Evolutionary conservation across 139 green algal species (phyloP), one percentile per base, ranked within the genome.

Genomic region (Closterium sp.): DNA sequence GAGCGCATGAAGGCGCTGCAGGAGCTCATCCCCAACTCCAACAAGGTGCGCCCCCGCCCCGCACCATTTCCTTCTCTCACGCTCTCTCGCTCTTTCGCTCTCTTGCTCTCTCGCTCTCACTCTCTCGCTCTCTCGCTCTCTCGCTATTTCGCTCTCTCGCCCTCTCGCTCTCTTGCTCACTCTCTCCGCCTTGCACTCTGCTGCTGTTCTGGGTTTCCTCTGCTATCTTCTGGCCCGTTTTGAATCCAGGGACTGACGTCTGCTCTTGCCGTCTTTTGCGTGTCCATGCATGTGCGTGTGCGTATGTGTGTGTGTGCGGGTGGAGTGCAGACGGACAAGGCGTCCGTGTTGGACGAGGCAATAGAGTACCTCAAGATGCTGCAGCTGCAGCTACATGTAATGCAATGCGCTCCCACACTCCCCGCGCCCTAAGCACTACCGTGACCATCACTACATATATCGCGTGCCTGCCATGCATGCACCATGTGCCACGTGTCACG

Each of bases 361-460:
- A 94, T 94, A 33, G 91, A 94, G 30, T 94, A 94, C 88, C 87
- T 94, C 32, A 94, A 94, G 88, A 93, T 89, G 28, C 91, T 94
- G 9, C 91, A 94, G 34, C 31, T 33, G 34, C 91, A 94, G 64
- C 28, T 94, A 21, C 91, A 94, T 90, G 91, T 94, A 33, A 86
- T 76, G 55, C 55, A n/a, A n/a, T n/a, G n/a, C n/a, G n/a, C n/a
- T n/a, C n/a, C n/a, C n/a, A n/a, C n/a, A n/a, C n/a, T n/a, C n/a
- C n/a, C n/a, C n/a, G n/a, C n/a, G n/a, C n/a, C n/a, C n/a, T n/a
- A n/a, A n/a, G n/a, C n/a, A n/a, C n/a, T n/a, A n/a, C n/a, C n/a
- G n/a, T n/a, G n/a, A n/a, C n/a, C n/a, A n/a, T n/a, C n/a, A n/a
- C n/a, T n/a, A n/a, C n/a, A n/a, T n/a, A n/a, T n/a, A n/a, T n/a